Conservation (phyloP, 495 filamentous ascomycete species). For the Pseudomonodictys pantanalensis region DNA sequence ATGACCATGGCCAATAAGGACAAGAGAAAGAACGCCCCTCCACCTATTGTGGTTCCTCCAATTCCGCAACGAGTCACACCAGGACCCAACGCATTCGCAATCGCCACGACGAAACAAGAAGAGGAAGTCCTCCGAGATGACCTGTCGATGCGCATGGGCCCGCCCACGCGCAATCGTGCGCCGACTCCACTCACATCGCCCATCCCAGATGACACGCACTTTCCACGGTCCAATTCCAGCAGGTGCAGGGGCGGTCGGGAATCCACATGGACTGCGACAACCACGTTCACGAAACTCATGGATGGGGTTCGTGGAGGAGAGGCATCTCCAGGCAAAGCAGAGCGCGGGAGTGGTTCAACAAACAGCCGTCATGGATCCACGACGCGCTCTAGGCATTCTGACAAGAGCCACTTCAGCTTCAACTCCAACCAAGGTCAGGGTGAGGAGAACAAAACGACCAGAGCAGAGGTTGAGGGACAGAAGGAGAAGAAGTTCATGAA, state of each 20-base stretch:
- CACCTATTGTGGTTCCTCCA: constrained; percentile 3
- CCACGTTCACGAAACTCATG: constrained; percentile 13
- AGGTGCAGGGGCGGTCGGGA: background rate
- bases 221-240: background rate
- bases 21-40: constrained; percentile 3
- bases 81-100: constrained; percentile 19
- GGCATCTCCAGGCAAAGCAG: no score
- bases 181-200: background rate
- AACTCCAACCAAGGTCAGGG: background rate
- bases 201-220: background rate
- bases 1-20: no score
- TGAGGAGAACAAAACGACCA: constrained; percentile 24
- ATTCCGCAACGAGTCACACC: background rate
- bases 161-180: background rate
- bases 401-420: constrained; percentile 5
- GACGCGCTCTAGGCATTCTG: constrained; percentile 10
- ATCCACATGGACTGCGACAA: background rate
- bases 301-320: constrained; percentile 1
- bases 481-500: constrained; percentile 33
- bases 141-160: background rate
- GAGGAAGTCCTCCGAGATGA: background rate
- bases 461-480: constrained; percentile 34
- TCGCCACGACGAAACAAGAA: background rate
- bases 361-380: constrained; percentile 14
- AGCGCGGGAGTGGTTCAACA: no score